Percentiles rank a stretch among this genome's conserved stretches.
Conservation (phyloP, 768 basidiomycete species). For the Lentinus brumalis region DNA sequence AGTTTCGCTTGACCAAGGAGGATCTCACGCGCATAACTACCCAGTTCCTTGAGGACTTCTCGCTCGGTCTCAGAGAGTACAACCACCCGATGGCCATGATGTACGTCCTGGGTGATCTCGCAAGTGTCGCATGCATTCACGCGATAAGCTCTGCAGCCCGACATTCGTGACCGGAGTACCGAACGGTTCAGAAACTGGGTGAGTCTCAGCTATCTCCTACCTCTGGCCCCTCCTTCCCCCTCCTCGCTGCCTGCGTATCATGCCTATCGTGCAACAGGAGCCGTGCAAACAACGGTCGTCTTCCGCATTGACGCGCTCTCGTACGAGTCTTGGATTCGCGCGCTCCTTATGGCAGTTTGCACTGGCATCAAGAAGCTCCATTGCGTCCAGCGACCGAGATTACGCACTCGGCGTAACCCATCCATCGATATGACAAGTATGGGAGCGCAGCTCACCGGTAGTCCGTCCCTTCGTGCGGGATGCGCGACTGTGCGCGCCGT, state of each 20-base stretch:
- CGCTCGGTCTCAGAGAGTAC: conserved; percentile 70
- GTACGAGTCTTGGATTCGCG: conserved; percentile 16
- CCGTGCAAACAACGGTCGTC: not conserved
- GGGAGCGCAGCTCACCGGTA: conserved; percentile 14
- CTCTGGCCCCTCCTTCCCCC: not conserved
- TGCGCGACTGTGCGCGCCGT: not conserved
- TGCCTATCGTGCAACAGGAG: not conserved
- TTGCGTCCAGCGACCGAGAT: conserved; percentile 7
- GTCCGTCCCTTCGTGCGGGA: not conserved
- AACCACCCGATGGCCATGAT: conserved; percentile 92
- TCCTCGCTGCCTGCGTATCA: not conserved
- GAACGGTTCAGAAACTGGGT: conserved; percentile 93
- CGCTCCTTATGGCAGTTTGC: conserved; percentile 9
- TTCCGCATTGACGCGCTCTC: conserved; percentile 8
- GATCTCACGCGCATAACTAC: conserved; percentile 70
- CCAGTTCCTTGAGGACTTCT: conserved; percentile 81
- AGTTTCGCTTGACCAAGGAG: conserved; percentile 68
- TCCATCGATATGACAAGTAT: conserved; percentile 13
- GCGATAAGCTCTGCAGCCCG: conserved; percentile 52
- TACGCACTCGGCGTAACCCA: conserved; percentile 11
- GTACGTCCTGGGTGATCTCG: conserved; percentile 39
- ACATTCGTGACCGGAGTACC: conserved; percentile 96
- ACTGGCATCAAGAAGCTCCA: conserved; percentile 1
- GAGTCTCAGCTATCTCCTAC: conserved; percentile 18
- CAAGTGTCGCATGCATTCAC: not conserved